Conservation (phyloP, 441 rosid species). For the Hura crepitans region DNA sequence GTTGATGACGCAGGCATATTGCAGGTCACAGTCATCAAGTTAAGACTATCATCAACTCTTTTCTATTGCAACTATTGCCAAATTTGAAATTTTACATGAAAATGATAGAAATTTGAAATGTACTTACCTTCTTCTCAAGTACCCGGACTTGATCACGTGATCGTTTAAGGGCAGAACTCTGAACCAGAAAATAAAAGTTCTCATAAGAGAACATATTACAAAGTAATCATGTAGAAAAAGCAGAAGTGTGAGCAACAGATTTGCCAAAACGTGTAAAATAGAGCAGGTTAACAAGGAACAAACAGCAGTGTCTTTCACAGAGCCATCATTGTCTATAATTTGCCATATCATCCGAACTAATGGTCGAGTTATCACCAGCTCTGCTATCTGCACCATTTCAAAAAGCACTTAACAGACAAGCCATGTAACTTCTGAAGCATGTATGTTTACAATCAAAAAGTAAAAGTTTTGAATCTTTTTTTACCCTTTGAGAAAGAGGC, state of each 20-base stretch:
- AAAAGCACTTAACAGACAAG: conserved; percentile 13
- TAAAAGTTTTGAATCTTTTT: neutral
- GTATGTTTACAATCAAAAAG: neutral
- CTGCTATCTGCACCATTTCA: conserved; percentile 49
- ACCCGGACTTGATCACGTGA: conserved; percentile 58
- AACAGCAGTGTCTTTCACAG: conserved; percentile 81
- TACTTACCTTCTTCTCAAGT: conserved; percentile 71
- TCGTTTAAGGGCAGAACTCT: conserved; percentile 71
- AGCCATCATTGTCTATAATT: conserved; percentile 73
- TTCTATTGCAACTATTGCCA: neutral
- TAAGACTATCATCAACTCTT: neutral
- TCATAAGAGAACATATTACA: conserved; percentile 9
- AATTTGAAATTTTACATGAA: neutral
- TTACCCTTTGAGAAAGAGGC: conserved; percentile 74
- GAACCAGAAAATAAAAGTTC: conserved; percentile 23
- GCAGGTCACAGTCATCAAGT: neutral
- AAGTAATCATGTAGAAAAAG: neutral
- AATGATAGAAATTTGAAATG: neutral
- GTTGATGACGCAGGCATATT: neutral
- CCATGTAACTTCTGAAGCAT: neutral
- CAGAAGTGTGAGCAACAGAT: neutral
- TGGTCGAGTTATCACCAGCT: conserved; percentile 47
- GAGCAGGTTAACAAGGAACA: conserved; percentile 29
- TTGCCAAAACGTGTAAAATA: neutral
- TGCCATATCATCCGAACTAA: conserved; percentile 54